Conservation (phyloP, 2,329 filamentous ascomycete genomes). For the Lasiodiplodia gonubiensis region DNA sequence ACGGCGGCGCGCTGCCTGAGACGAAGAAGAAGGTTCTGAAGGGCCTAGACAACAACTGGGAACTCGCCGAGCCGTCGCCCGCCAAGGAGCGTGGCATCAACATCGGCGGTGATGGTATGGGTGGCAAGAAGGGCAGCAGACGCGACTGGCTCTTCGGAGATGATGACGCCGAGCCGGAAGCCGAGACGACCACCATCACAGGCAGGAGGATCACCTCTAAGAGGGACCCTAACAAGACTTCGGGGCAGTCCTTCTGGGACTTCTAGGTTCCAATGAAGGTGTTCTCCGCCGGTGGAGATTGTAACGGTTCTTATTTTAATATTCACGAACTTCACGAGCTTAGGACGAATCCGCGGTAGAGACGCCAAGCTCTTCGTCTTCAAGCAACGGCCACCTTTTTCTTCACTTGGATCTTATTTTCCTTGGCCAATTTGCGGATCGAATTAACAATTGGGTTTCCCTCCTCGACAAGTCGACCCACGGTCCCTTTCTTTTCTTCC, state of each 20-base stretch:
- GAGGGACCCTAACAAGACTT: slow-evolving; percentile 2
- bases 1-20: slow-evolving; percentile 34
- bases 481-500: background rate
- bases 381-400: background rate
- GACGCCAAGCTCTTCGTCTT: slow-evolving; percentile 6
- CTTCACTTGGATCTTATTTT: slow-evolving; percentile 2
- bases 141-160: slow-evolving; percentile 51
- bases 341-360: background rate
- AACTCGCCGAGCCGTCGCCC: slow-evolving; percentile 43
- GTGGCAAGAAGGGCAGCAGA: slow-evolving; percentile 43
- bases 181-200: slow-evolving; percentile 26
- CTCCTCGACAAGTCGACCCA: background rate
- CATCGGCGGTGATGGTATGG: slow-evolving; percentile 49
- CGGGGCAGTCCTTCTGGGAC: slow-evolving; percentile 39
- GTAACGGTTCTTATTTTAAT: background rate
- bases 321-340: slow-evolving; percentile 10
- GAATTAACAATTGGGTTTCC: background rate
- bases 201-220: slow-evolving; percentile 26
- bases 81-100: slow-evolving; percentile 44
- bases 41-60: slow-evolving; percentile 68
- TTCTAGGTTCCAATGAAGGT: slow-evolving; percentile 32
- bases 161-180: slow-evolving; percentile 38
- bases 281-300: background rate
- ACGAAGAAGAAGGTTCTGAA: slow-evolving; percentile 34
- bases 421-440: slow-evolving; percentile 2